These are phyloP conservation scores for Penicillium bovifimosum DNA, from an alignment of 495 filamentous ascomycete species.

Conservation along the genomic window DNA sequence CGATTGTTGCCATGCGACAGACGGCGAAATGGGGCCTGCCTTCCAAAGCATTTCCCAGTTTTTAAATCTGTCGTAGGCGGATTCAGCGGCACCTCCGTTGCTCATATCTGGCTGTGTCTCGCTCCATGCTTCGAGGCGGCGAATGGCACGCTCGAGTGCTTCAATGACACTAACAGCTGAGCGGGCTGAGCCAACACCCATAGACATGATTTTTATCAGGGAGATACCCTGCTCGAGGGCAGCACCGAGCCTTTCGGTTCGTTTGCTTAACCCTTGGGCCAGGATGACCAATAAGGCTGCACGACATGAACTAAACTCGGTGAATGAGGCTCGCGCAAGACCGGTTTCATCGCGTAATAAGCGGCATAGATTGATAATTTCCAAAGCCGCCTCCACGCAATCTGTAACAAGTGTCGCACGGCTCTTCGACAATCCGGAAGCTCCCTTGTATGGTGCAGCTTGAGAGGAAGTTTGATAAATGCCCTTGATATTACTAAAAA, in stretches of 20 bases:
- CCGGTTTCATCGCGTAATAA: conserved; percentile 44
- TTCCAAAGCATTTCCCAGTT: conserved; percentile 52
- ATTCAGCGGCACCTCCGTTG: conserved; percentile 31
- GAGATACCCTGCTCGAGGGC: conserved; percentile 44
- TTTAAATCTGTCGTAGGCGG: conserved; percentile 47
- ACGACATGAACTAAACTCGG: conserved; percentile 48
- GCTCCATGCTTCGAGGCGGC: conserved; percentile 41
- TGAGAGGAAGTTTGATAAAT: conserved; percentile 22
- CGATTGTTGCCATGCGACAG: conserved; percentile 19
- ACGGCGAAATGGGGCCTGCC: conserved; percentile 40
- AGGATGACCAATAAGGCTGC: conserved; percentile 46
- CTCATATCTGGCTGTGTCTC: conserved; percentile 30
- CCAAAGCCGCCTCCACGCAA: conserved; percentile 46
- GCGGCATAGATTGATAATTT: conserved; percentile 44
- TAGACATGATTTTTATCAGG: conserved; percentile 49
- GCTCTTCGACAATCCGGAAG: conserved; percentile 35
- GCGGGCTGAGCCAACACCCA: conserved; percentile 45
- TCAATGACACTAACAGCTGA: conserved; percentile 50
- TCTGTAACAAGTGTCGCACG: conserved; percentile 42
- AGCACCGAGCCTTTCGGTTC: conserved; percentile 42
- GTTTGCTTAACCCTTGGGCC: conserved; percentile 44
- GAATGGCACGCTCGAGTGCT: conserved; percentile 44
- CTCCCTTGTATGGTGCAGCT: conserved; percentile 23
- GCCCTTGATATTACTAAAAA: conserved; percentile 42
- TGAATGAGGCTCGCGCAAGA: conserved; percentile 47